These are phyloP conservation scores for Citrullus colocynthis DNA, from an alignment of 306 rosid genomes.

Conservation along the genomic window DNA sequence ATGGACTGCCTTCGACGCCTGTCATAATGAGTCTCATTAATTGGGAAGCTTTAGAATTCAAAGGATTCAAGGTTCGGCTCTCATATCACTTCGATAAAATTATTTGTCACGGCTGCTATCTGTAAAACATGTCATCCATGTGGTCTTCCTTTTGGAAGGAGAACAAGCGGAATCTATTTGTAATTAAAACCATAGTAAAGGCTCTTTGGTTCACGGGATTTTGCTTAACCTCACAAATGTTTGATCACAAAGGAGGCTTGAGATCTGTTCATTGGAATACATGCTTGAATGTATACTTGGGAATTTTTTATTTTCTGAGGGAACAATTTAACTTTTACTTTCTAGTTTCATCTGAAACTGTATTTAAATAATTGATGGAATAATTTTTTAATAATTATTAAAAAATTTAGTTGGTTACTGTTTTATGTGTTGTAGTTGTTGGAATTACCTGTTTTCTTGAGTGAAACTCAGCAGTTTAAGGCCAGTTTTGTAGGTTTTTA, in stretches of 20 bases:
- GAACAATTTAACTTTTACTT: too few species aligned
- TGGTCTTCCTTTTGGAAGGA: too few species aligned
- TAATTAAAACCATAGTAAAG: not conserved
- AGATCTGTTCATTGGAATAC: not conserved
- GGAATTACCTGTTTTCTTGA: not conserved
- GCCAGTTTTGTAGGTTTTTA: too few species aligned
- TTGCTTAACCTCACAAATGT: not conserved
- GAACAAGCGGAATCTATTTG: not conserved
- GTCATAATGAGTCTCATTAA: not conserved
- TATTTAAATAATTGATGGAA: too few species aligned
- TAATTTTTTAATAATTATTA: too few species aligned
- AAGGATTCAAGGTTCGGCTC: not conserved
- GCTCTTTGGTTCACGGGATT: not conserved
- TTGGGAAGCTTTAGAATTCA: not conserved
- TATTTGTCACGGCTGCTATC: not conserved
- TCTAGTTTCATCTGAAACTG: too few species aligned
- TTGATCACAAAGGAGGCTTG: not conserved
- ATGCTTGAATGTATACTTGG: too few species aligned
- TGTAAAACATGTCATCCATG: not conserved
- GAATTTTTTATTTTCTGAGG: too few species aligned
- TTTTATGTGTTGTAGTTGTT: not conserved
- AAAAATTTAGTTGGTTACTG: not conserved
- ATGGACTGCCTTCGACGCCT: constrained; percentile 52
- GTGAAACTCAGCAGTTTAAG: not conserved
- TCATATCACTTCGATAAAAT: not conserved